Evolutionary conservation across 257 asterid species (phyloP).

Genomic region (Nyctanthes arbortristis): DNA sequence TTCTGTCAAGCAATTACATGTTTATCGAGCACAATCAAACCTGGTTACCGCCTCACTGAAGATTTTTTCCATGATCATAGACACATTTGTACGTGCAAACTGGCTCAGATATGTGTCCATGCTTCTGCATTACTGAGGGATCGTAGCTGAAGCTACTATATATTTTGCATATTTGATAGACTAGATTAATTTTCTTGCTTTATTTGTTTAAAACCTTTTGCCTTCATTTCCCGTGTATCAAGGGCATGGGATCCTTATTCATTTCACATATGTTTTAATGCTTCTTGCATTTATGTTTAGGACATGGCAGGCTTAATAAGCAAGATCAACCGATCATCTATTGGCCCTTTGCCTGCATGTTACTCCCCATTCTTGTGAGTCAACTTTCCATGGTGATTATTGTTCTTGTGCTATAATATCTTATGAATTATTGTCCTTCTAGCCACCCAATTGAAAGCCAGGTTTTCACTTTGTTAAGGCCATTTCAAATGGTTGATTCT

Average conservation of each 20-base stretch:
- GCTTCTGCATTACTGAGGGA: background rate
- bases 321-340: slow-evolving; percentile 92
- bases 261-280: background rate
- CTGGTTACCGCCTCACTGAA: background rate
- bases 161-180: no score
- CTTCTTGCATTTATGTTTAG: slow-evolving; percentile 45
- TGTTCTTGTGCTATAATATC: slow-evolving; percentile 4
- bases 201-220: background rate
- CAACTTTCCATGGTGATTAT: background rate
- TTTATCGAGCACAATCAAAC: background rate
- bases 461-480: background rate
- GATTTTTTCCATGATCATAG: background rate
- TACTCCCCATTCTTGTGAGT: slow-evolving; percentile 95
- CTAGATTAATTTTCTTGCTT: background rate
- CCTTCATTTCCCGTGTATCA: background rate
- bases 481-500: background rate
- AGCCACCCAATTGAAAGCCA: background rate
- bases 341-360: slow-evolving; percentile 96
- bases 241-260: background rate
- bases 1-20: no score
- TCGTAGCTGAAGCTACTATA: background rate
- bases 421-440: background rate
- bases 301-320: slow-evolving; percentile 99
- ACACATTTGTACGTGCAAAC: background rate
- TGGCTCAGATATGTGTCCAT: background rate